These are phyloP conservation scores for Alternaria burnsii DNA, from an alignment of 2,329 filamentous ascomycete genomes.

Conservation along the genomic window DNA sequence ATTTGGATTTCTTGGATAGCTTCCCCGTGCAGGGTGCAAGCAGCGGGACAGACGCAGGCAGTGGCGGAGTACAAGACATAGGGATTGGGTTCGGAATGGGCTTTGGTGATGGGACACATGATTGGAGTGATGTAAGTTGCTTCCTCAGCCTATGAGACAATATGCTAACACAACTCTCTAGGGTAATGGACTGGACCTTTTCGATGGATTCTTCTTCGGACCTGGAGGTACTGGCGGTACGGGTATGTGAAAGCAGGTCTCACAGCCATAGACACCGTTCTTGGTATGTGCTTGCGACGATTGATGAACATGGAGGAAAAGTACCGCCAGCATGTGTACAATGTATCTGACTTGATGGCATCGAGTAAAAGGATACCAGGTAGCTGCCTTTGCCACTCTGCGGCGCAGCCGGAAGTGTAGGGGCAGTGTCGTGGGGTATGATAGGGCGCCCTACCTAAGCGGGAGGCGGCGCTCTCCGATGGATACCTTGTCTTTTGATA, in stretches of 20 bases:
- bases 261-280: not conserved
- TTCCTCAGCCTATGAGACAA: not conserved
- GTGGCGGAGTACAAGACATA: slow-evolving; percentile 61
- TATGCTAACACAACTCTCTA: not conserved
- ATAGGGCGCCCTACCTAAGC: not conserved
- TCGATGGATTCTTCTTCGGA: slow-evolving; percentile 68
- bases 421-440: not conserved
- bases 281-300: not conserved
- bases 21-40: slow-evolving; percentile 49
- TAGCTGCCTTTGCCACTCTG: not conserved
- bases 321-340: not conserved
- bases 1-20: slow-evolving; percentile 65
- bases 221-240: slow-evolving; percentile 13
- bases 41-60: slow-evolving; percentile 48
- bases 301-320: not conserved
- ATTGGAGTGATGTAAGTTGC: slow-evolving; percentile 56
- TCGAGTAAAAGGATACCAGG: not conserved
- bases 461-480: slow-evolving; percentile 2
- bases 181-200: slow-evolving; percentile 57
- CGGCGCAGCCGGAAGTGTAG: not conserved
- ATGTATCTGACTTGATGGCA: not conserved
- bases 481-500: too few relatives aligned
- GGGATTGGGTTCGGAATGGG: slow-evolving; percentile 66
- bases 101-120: slow-evolving; percentile 62
- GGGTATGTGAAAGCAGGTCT: slow-evolving; percentile 1